phyloP scores from a whole-genome alignment of 176 grass and related monocot genomes.

The Phoenix dactylifera region DNA sequence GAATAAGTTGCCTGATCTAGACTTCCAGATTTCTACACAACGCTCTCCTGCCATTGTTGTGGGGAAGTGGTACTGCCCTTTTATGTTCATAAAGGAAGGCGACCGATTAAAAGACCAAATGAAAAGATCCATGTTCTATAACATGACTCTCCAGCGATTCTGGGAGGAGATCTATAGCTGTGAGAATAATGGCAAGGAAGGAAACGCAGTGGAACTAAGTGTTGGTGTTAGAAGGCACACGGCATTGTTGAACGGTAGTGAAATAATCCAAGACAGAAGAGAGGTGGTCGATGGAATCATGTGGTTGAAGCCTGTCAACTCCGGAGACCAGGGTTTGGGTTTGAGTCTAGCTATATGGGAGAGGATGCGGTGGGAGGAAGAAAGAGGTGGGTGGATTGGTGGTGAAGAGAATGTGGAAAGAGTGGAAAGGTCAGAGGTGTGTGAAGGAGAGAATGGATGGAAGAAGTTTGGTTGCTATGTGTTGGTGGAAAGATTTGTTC shows the following conservation, averaged over 20 bases:
- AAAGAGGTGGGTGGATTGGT: constrained; percentile 38
- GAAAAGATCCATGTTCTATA: constrained; percentile 35
- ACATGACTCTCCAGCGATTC: constrained; percentile 35
- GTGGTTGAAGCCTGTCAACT: constrained; percentile 36
- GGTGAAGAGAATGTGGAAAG: constrained; percentile 23
- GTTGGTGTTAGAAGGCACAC: constrained; percentile 1
- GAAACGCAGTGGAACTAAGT: constrained; percentile 2
- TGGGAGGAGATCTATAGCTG: constrained; percentile 27
- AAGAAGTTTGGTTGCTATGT: constrained; percentile 15
- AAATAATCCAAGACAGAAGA: constrained; percentile 1
- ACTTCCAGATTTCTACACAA: not conserved
- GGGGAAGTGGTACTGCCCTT: constrained; percentile 56
- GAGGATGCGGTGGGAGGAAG: constrained; percentile 57
- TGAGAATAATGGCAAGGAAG: not conserved
- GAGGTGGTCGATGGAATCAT: constrained; percentile 27
- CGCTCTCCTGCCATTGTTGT: not conserved
- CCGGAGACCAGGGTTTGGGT: constrained; percentile 17
- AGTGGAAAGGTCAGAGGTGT: constrained; percentile 4
- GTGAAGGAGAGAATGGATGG: constrained; percentile 5
- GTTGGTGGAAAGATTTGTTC: constrained; percentile 56
- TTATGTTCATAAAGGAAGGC: constrained; percentile 36
- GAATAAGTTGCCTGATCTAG: not conserved
- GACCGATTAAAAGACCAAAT: constrained; percentile 26
- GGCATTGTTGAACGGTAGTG: constrained; percentile 19
- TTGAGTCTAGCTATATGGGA: constrained; percentile 44